A percentile compares a stretch with the other conserved stretches of the same genome.
phyloP scores from a whole-genome alignment of 192 early-diverging fungal genomes.

The Geranomyces variabilis region DNA sequence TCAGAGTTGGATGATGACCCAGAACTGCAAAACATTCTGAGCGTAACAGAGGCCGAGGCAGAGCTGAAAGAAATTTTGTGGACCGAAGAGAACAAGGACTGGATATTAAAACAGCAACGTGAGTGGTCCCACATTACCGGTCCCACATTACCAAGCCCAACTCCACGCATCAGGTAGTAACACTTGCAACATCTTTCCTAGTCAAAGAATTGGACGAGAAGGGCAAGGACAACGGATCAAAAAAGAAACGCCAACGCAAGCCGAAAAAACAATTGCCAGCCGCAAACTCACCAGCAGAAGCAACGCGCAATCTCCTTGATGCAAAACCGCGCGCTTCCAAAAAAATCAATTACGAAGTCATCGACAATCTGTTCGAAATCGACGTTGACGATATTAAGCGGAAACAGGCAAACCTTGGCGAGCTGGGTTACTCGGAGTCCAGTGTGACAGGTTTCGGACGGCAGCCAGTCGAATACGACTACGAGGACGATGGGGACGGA shows the following conservation, averaged over 20 bases:
- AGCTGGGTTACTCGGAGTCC: background rate
- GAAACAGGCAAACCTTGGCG: background rate
- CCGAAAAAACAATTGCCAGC: background rate
- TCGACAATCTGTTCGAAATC: constrained; percentile 58
- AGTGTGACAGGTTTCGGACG: constrained; percentile 36
- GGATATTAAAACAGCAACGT: constrained; percentile 65
- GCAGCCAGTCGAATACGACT: constrained; percentile 6
- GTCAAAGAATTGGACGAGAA: background rate
- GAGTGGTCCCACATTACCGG: constrained; percentile 21
- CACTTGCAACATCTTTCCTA: no score
- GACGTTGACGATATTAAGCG: constrained; percentile 25
- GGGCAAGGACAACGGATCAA: background rate
- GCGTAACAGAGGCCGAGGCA: constrained; percentile 75
- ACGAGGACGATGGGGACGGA: background rate
- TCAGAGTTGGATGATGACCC: constrained; percentile 53
- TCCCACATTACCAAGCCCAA: no score
- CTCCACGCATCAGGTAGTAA: background rate
- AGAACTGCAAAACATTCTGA: constrained; percentile 52
- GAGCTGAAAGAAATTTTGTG: constrained; percentile 80
- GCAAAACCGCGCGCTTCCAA: constrained; percentile 76
- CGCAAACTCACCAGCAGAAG: constrained; percentile 55
- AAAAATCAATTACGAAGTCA: constrained; percentile 86
- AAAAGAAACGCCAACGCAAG: background rate
- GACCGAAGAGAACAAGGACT: constrained; percentile 87
- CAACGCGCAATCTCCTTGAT: constrained; percentile 72